Evolutionary conservation across 169 alveolate genomes (phyloP).

Genomic region (Prorocentrum cordatum): DNA sequence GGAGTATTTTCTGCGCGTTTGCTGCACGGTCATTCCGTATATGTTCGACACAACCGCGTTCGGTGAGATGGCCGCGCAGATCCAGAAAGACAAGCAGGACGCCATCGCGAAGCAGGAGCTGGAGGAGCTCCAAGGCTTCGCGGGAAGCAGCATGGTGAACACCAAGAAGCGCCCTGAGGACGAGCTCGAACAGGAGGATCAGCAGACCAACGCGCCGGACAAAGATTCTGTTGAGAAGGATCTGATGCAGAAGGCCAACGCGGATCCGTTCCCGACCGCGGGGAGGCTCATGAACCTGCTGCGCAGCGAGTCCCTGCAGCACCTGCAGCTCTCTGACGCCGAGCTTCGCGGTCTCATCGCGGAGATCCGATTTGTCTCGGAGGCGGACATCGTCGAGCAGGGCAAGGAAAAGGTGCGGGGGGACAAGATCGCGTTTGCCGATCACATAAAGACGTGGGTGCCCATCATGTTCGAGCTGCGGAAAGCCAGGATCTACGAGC

Average conservation of each 20-base stretch:
- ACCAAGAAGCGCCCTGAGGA: too few species aligned
- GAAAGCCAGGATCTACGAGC: too few species aligned
- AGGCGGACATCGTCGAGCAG: conserved; percentile 31
- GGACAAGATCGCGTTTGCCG: not conserved
- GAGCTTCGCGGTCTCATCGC: conserved; percentile 53
- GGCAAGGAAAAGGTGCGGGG: too few species aligned
- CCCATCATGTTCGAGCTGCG: conserved; percentile 50
- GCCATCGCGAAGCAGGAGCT: conserved; percentile 60
- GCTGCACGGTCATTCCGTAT: not conserved
- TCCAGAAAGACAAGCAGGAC: conserved; percentile 42
- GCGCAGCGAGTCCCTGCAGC: not conserved
- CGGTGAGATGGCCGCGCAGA: conserved; percentile 49
- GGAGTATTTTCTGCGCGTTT: conserved; percentile 47
- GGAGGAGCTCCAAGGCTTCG: conserved; percentile 16
- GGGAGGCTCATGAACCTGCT: too few species aligned
- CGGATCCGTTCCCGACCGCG: too few species aligned
- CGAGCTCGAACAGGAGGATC: too few species aligned
- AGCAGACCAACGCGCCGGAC: too few species aligned
- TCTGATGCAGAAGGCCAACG: too few species aligned
- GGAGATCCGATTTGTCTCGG: too few species aligned
- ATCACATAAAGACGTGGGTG: not conserved
- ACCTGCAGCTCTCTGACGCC: not conserved
- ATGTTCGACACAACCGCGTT: conserved; percentile 55
- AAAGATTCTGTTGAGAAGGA: too few species aligned
- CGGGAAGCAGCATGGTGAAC: too few species aligned